phyloP scores from a whole-genome alignment of 176 grass and related monocot genomes.

The Zea luxurians region DNA sequence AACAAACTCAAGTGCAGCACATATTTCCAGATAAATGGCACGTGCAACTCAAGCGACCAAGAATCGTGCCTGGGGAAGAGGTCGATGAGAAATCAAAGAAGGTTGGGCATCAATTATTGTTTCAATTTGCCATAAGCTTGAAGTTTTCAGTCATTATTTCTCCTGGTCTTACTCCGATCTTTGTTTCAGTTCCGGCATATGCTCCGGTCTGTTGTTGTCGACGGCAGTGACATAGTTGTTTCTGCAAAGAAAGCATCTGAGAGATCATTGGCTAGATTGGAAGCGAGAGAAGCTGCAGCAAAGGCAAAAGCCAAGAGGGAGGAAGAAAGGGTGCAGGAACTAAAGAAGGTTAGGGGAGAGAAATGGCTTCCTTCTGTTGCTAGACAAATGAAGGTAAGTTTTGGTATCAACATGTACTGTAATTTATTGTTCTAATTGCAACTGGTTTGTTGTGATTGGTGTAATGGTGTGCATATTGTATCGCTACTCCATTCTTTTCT shows the following conservation, averaged over 20 bases:
- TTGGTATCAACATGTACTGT: neutral
- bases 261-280: conserved; percentile 64
- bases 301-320: conserved; percentile 73
- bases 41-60: conserved; percentile 72
- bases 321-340: conserved; percentile 72
- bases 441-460: conserved; percentile 8
- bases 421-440: neutral
- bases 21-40: conserved; percentile 56
- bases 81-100: conserved; percentile 88
- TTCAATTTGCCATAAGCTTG: neutral
- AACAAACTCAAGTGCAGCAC: conserved; percentile 37
- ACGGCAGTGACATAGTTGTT: conserved; percentile 66
- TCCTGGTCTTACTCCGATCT: neutral
- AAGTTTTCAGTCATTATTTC: conserved; percentile 1
- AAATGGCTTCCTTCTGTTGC: conserved; percentile 97
- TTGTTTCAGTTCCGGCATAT: conserved; percentile 75
- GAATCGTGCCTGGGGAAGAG: conserved; percentile 63
- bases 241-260: conserved; percentile 60
- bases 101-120: conserved; percentile 42
- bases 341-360: conserved; percentile 89
- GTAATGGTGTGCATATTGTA: neutral
- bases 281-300: conserved; percentile 69
- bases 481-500: neutral
- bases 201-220: conserved; percentile 64
- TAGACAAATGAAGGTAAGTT: conserved; percentile 70